A percentile compares a stretch with the other conserved stretches of the same genome.
These are phyloP conservation scores for Coniochaeta sp. DNA, from an alignment of 2,329 filamentous ascomycete genomes.

Conservation along the genomic window DNA sequence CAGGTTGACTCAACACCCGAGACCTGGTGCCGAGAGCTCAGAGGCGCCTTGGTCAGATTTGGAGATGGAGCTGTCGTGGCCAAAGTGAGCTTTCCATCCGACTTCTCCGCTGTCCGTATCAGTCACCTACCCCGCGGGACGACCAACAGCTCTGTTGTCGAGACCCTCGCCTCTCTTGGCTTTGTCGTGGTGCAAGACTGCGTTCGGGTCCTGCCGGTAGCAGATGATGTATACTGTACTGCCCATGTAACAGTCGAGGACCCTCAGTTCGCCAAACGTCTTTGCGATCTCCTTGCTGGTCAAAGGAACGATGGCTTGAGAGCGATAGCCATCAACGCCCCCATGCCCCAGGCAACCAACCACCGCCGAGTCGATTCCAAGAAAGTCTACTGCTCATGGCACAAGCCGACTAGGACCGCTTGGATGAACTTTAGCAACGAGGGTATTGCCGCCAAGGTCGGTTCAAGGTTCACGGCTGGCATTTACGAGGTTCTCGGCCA, in stretches of 20 bases:
- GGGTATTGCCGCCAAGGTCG: slow-evolving; percentile 12
- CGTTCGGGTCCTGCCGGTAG: slow-evolving; percentile 9
- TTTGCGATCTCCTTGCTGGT: slow-evolving; percentile 7
- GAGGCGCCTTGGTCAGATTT: slow-evolving; percentile 22
- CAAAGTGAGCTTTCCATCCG: slow-evolving; percentile 22
- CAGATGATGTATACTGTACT: slow-evolving; percentile 1
- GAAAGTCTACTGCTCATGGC: slow-evolving; percentile 26
- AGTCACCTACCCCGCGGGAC: slow-evolving; percentile 16
- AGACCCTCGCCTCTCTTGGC: slow-evolving; percentile 11
- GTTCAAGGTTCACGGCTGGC: slow-evolving; percentile 12
- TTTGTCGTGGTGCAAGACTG: slow-evolving; percentile 5
- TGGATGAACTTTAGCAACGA: slow-evolving; percentile 20
- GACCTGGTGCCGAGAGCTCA: slow-evolving; percentile 10
- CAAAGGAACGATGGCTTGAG: background rate
- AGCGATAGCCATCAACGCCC: slow-evolving; percentile 7
- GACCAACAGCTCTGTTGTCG: slow-evolving; percentile 10
- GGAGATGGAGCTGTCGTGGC: slow-evolving; percentile 21
- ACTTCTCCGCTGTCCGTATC: slow-evolving; percentile 28
- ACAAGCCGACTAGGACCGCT: slow-evolving; percentile 18
- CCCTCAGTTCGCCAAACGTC: slow-evolving; percentile 16
- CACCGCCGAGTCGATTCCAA: slow-evolving; percentile 24
- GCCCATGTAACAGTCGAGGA: slow-evolving; percentile 19
- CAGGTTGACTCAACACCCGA: background rate
- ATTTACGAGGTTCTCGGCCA: slow-evolving; percentile 15
- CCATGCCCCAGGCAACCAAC: slow-evolving; percentile 14